Conservation (phyloP, 768 basidiomycete species). For the Pisolithus microcarpus region DNA sequence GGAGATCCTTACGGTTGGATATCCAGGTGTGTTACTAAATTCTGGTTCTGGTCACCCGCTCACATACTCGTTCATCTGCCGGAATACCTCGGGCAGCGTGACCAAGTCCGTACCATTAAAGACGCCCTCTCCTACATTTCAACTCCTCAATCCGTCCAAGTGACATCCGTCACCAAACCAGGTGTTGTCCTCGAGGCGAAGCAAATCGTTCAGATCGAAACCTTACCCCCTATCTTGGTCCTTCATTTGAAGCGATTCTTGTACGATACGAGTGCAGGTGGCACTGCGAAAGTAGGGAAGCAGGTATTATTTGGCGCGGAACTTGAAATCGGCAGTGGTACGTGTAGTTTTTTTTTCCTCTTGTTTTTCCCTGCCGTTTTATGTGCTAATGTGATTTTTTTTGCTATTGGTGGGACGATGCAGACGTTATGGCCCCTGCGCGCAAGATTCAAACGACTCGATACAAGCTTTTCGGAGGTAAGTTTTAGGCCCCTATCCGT, state of each 20-base stretch:
- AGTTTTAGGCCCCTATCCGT: conserved; percentile 13
- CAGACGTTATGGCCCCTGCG: conserved; percentile 57
- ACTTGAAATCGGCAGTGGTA: conserved; percentile 68
- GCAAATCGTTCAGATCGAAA: conserved; percentile 70
- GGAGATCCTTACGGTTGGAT: conserved; percentile 82
- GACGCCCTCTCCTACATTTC: conserved; percentile 79
- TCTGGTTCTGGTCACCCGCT: not conserved
- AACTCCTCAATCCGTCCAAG: conserved; percentile 72
- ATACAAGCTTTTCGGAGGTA: conserved; percentile 84
- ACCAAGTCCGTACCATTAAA: conserved; percentile 67
- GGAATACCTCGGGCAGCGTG: conserved; percentile 38
- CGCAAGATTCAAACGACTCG: conserved; percentile 41
- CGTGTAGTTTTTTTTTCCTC: conserved; percentile 12
- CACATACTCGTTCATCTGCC: too few relatives aligned
- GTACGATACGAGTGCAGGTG: conserved; percentile 68
- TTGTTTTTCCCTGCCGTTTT: not conserved
- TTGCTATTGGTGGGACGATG: not conserved
- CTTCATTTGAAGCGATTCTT: conserved; percentile 88
- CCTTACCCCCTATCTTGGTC: conserved; percentile 76
- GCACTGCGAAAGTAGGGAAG: conserved; percentile 84
- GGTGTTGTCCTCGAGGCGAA: conserved; percentile 63
- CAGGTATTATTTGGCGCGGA: conserved; percentile 71
- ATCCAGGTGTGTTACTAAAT: conserved; percentile 54
- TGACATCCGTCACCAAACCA: conserved; percentile 48
- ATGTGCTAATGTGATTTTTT: too few relatives aligned